Evolutionary conservation across 139 green algal species (phyloP).

Genomic region (Yamagishiella unicocca): DNA sequence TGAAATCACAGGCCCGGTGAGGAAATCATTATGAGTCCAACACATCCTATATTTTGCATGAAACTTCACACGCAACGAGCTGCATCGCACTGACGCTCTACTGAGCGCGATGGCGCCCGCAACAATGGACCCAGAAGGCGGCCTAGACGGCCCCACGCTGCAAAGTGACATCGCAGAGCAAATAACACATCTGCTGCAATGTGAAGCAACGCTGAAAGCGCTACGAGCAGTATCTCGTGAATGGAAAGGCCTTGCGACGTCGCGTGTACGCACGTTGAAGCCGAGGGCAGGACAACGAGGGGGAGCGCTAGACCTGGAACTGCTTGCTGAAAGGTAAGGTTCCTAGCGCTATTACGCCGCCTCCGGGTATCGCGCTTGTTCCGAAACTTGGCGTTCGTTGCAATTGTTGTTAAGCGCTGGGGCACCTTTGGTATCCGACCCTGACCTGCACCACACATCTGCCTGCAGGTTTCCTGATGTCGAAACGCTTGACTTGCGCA

Average conservation of each 20-base stretch:
- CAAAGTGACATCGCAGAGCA: constrained; percentile 23
- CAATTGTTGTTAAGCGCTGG: not conserved
- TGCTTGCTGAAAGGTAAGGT: constrained; percentile 25
- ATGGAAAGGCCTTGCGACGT: not conserved
- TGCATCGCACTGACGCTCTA: not conserved
- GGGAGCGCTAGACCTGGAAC: not conserved
- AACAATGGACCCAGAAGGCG: constrained; percentile 4
- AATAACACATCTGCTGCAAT: constrained; percentile 12
- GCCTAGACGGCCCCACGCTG: not conserved
- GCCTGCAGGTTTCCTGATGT: constrained; percentile 8
- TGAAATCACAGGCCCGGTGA: no score
- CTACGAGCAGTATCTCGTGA: not conserved
- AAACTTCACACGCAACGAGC: not conserved
- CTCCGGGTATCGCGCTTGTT: not conserved
- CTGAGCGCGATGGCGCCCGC: not conserved
- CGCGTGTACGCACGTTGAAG: not conserved
- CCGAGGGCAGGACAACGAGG: not conserved
- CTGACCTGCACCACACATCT: not conserved
- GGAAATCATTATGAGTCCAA: no score
- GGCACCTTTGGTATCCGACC: not conserved
- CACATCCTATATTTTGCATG: no score
- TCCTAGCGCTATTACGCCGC: not conserved
- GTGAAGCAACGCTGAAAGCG: constrained; percentile 3
- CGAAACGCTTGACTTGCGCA: not conserved
- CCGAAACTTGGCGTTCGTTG: not conserved